Conservation (phyloP, 2,329 filamentous ascomycete genomes). For the Cryphonectria japonica region DNA sequence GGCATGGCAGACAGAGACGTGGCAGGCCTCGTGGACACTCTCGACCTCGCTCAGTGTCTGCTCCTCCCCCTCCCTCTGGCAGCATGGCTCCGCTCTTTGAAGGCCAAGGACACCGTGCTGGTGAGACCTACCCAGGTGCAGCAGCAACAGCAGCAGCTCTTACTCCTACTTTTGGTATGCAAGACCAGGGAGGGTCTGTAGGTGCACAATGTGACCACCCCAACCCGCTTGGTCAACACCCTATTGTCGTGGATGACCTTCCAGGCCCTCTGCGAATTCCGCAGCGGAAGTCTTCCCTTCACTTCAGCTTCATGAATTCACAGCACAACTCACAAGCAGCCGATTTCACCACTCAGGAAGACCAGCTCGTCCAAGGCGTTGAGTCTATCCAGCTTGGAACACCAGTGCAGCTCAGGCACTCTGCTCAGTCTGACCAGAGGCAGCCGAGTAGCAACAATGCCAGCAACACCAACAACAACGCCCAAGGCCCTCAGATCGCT, state of each 20-base stretch:
- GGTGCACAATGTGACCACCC: constrained; percentile 11
- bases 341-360: neutral
- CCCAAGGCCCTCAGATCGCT: neutral
- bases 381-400: neutral
- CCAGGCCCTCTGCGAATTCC: constrained; percentile 9
- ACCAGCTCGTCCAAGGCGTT: constrained; percentile 17
- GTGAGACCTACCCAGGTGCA: neutral
- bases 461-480: neutral
- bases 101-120: neutral
- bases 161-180: neutral
- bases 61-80: neutral
- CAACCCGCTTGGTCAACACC: constrained; percentile 27
- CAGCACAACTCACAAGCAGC: constrained; percentile 1
- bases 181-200: neutral
- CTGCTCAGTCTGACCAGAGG: neutral
- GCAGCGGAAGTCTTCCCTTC: constrained; percentile 22
- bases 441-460: neutral
- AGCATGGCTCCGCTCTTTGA: neutral
- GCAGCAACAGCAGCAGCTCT: too few relatives aligned
- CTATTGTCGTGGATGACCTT: constrained; percentile 9
- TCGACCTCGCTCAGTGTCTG: constrained; percentile 19
- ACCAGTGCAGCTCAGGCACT: neutral
- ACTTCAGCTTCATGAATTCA: constrained; percentile 8
- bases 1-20: neutral
- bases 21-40: neutral